These are phyloP conservation scores for Ophiostoma novo-ulmi DNA, from an alignment of 2,329 filamentous ascomycete species.

Conservation along the genomic window DNA sequence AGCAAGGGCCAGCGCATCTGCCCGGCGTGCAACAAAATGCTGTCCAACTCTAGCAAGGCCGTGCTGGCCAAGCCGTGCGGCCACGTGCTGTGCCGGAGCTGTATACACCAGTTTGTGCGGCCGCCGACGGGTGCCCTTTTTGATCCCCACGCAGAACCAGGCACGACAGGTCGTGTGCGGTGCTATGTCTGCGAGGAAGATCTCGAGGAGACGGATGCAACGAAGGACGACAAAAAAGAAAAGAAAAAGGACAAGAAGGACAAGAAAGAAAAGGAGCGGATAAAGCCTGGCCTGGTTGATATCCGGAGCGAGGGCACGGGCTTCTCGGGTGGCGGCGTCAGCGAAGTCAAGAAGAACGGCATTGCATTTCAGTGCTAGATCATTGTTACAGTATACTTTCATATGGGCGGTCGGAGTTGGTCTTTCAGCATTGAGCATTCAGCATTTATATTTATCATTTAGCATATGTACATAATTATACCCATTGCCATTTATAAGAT, in stretches of 20 bases:
- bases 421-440: background rate
- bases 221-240: constrained; percentile 37
- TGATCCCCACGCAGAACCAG: constrained; percentile 54
- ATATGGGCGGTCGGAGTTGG: background rate
- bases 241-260: constrained; percentile 40
- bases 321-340: constrained; percentile 82
- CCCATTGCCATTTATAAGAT: background rate
- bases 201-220: constrained; percentile 49
- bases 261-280: constrained; percentile 38
- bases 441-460: background rate
- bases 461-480: background rate
- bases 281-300: constrained; percentile 68
- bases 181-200: constrained; percentile 88
- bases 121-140: constrained; percentile 36
- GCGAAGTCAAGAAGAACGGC: constrained; percentile 70
- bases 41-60: constrained; percentile 78
- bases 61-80: constrained; percentile 83
- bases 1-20: constrained; percentile 49
- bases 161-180: constrained; percentile 41
- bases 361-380: constrained; percentile 40
- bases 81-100: constrained; percentile 82
- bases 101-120: constrained; percentile 76
- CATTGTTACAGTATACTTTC: background rate
- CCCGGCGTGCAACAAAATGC: constrained; percentile 76
- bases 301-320: constrained; percentile 85